Conservation (phyloP, 495 filamentous ascomycete species). For the Thermochaetoides thermophila region DNA sequence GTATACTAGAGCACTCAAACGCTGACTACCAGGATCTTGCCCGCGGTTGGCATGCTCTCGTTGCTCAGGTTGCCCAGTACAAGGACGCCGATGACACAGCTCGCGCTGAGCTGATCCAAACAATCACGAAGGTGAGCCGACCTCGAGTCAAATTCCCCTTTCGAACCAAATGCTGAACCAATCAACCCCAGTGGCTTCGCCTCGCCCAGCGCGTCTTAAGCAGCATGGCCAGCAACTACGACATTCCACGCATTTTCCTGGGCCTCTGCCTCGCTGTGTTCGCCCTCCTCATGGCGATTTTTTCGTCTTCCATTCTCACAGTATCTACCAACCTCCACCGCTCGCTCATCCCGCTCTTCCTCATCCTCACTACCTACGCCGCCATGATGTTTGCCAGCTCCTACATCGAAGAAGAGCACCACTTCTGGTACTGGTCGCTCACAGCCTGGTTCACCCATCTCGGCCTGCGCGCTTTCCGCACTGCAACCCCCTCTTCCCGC, state of each 20-base stretch:
- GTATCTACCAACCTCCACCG: not conserved
- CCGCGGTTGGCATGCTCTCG: conserved; percentile 45
- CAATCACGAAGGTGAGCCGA: conserved; percentile 17
- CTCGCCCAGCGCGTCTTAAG: conserved; percentile 63
- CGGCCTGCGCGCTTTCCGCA: conserved; percentile 5
- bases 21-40: conserved; percentile 44
- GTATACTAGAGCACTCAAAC: conserved; percentile 31
- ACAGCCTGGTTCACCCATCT: conserved; percentile 51
- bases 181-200: conserved; percentile 41
- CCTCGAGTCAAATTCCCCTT: not conserved
- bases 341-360: conserved; percentile 14
- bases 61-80: conserved; percentile 12
- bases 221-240: conserved; percentile 81
- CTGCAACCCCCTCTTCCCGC: no score
- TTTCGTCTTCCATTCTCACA: no score
- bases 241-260: conserved; percentile 35
- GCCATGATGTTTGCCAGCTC: conserved; percentile 95
- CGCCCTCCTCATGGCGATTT: conserved; percentile 13
- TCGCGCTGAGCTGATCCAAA: conserved; percentile 12
- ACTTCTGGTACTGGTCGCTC: conserved; percentile 92
- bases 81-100: conserved; percentile 1
- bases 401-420: conserved; percentile 94
- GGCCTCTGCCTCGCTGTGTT: conserved; percentile 16
- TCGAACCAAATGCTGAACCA: conserved; percentile 6
- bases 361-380: conserved; percentile 46